Evolutionary conservation across 805 yeast genomes (phyloP).

Genomic region (Kodamaea restingae): DNA sequence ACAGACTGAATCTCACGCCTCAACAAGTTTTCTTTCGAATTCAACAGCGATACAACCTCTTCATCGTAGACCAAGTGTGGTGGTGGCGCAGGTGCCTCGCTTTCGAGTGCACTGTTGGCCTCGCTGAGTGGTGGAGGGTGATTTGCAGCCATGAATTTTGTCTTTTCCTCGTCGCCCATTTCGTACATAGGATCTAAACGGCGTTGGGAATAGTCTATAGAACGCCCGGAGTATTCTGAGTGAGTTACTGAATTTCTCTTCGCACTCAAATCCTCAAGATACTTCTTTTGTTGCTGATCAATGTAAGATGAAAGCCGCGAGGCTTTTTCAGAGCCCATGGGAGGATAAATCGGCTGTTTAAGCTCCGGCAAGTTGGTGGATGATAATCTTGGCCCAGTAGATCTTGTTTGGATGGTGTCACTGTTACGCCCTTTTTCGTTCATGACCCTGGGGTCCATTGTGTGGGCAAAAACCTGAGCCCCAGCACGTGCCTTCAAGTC

Average conservation of each 20-base stretch:
- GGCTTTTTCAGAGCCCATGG: conserved; percentile 16
- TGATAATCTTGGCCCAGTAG: no score
- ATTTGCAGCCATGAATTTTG: no score
- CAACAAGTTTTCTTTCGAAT: background rate
- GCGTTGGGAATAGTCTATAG: conserved; percentile 8
- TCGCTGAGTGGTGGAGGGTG: background rate
- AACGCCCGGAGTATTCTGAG: conserved; percentile 4
- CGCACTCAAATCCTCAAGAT: conserved; percentile 7
- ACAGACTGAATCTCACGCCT: no score
- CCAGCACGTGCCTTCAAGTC: conserved; percentile 16
- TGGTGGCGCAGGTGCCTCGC: conserved; percentile 28
- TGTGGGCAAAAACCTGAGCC: conserved; percentile 20
- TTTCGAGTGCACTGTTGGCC: conserved; percentile 9
- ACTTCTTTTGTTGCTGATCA: conserved; percentile 21
- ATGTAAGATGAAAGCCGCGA: conserved; percentile 25
- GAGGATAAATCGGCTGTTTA: background rate
- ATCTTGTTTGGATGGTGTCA: background rate
- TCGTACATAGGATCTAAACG: conserved; percentile 9
- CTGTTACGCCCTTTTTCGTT: background rate
- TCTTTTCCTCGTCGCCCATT: no score
- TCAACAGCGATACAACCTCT: conserved; percentile 1
- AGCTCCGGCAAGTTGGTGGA: no score
- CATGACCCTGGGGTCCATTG: conserved; percentile 11
- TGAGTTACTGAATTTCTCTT: conserved; percentile 1
- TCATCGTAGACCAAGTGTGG: conserved; percentile 15